Evolutionary conservation across 306 rosid genomes (phyloP), one percentile per base, ranked within the genome.

Genomic region (Castanopsis chinensis): DNA sequence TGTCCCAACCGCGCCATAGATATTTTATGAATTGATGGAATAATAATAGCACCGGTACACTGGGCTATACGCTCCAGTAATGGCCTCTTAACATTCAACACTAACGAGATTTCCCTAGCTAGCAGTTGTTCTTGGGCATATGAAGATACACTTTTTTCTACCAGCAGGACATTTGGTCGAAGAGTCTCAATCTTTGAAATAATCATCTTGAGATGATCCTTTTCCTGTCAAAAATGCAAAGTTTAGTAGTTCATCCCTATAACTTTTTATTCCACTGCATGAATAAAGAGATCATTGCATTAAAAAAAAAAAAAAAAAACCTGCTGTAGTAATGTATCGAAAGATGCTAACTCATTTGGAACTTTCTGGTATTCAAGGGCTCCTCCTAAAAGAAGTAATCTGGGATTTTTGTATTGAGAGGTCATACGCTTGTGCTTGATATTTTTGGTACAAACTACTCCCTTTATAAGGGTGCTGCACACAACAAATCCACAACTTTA

Each of bases 361-460:
- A 89, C 94, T 87, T 89, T 91, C 86, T 96, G 99, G 86, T 90
- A 96, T 83, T 96, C 99, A 52, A 96, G 86, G 45, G 97, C 86
- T 85, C 99, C 97, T 20, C 91, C 99, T 78, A 95, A 80, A 58
- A 89, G 85, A 37, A 95, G 94, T 33, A 95, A 82, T 73, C 94
- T 86, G 69, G 99, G 92, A 49, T 82, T 93, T 83, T 87, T 91
- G 91, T 90, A 95, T 78, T 90, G 98, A 17, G 99, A 90, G 56
- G 92, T 91, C 99, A 95, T 95, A 83, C 99, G 98, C 86, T 95
- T 95, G 86, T 95, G 99, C 92, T 89, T 95, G 81, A 95, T 90
- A 84, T 89, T 95, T 87, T 95, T 95, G 51, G 99, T 95, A 81
- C 99, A 95, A 74, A 91, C 97, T 33, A 95, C 94, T 78, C 98